Conservation (phyloP, 495 filamentous ascomycete genomes). For the Penicillium coprophilum region DNA sequence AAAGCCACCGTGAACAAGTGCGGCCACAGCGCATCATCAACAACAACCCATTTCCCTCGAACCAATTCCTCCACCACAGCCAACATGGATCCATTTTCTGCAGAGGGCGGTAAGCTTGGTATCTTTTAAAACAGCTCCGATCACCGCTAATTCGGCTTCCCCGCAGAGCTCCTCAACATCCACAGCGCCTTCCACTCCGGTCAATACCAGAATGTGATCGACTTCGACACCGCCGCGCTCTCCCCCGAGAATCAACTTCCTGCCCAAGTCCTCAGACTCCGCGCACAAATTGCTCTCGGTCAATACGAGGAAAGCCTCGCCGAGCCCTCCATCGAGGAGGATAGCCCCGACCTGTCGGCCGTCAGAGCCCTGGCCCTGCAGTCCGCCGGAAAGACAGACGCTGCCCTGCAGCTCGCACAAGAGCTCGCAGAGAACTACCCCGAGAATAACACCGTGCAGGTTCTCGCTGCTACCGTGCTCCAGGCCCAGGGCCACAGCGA, state of each 20-base stretch:
- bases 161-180: slow-evolving; percentile 87
- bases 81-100: slow-evolving; percentile 88
- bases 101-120: slow-evolving; percentile 68
- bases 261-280: slow-evolving; percentile 75
- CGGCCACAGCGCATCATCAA: slow-evolving; percentile 26
- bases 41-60: slow-evolving; percentile 17
- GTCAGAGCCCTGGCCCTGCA: slow-evolving; percentile 76
- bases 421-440: slow-evolving; percentile 60
- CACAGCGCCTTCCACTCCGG: slow-evolving; percentile 94
- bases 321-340: slow-evolving; percentile 62
- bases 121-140: not conserved
- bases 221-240: slow-evolving; percentile 74
- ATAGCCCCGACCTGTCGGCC: slow-evolving; percentile 71
- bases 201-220: slow-evolving; percentile 78
- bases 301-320: slow-evolving; percentile 69
- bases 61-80: slow-evolving; percentile 16
- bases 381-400: slow-evolving; percentile 54
- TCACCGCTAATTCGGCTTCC: slow-evolving; percentile 12
- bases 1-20: slow-evolving; percentile 27
- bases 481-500: slow-evolving; percentile 74
- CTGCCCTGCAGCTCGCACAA: slow-evolving; percentile 62
- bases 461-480: slow-evolving; percentile 75
- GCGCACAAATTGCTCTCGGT: slow-evolving; percentile 78
- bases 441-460: slow-evolving; percentile 80
- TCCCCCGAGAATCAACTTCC: slow-evolving; percentile 73